phyloP scores from a whole-genome alignment of 176 grass and related monocot species.

The Juncus inflexus region DNA sequence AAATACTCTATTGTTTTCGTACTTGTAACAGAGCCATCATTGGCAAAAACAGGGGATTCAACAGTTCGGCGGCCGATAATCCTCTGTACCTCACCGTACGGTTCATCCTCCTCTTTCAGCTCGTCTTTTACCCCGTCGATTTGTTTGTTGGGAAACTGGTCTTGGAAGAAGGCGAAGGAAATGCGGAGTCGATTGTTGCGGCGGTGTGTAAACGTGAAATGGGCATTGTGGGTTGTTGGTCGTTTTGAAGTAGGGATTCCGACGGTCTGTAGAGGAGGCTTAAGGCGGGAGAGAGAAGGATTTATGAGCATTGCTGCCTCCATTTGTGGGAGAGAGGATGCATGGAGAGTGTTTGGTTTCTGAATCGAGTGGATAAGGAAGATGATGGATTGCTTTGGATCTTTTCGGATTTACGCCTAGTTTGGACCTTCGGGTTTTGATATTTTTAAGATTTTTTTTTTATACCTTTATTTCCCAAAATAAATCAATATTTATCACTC shows the following conservation, averaged over 20 bases:
- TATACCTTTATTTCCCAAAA: too few relatives aligned
- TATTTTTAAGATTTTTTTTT: too few relatives aligned
- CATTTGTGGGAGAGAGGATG: constrained; percentile 36
- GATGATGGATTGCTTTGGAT: constrained; percentile 16
- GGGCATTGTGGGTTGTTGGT: not conserved
- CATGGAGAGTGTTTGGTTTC: constrained; percentile 13
- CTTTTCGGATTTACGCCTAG: too few relatives aligned
- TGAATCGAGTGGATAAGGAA: constrained; percentile 27
- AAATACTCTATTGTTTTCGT: constrained; percentile 58
- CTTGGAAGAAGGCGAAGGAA: constrained; percentile 47
- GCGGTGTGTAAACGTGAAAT: constrained; percentile 14
- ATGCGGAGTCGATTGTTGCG: constrained; percentile 28
- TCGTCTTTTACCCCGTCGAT: not conserved
- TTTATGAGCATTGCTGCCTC: constrained; percentile 59
- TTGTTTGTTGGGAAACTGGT: constrained; percentile 39
- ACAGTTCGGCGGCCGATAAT: constrained; percentile 73
- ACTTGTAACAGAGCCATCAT: constrained; percentile 58
- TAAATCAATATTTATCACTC: too few relatives aligned
- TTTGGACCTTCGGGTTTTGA: not conserved
- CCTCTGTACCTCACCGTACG: constrained; percentile 71
- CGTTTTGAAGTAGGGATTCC: constrained; percentile 16
- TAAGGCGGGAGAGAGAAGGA: constrained; percentile 76
- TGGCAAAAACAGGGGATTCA: constrained; percentile 43
- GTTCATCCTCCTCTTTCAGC: constrained; percentile 39
- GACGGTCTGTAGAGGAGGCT: constrained; percentile 24